Conservation (phyloP, 2,329 filamentous ascomycete genomes). For the Sclerotinia spermophila region DNA sequence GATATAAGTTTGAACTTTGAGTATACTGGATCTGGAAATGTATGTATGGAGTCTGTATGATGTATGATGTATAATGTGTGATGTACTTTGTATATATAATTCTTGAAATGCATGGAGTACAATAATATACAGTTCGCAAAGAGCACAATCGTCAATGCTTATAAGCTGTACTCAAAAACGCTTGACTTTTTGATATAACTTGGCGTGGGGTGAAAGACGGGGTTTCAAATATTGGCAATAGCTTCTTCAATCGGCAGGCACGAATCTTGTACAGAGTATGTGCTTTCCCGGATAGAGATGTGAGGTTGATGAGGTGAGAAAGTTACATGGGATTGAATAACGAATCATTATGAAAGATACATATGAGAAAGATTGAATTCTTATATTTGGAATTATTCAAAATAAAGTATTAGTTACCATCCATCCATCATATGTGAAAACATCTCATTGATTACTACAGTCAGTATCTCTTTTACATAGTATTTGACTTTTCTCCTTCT, state of each 20-base stretch:
- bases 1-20: background rate
- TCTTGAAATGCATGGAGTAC: background rate
- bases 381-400: background rate
- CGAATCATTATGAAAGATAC: no score
- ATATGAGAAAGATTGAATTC: background rate
- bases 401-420: background rate
- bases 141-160: background rate
- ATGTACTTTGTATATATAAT: background rate
- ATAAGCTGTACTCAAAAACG: no score
- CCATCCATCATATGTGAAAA: background rate
- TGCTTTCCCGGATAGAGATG: background rate
- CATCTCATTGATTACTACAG: background rate
- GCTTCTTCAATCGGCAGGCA: background rate
- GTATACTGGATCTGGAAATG: background rate
- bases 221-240: background rate
- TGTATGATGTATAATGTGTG: no score
- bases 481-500: background rate
- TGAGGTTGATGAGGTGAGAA: background rate
- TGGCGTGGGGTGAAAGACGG: background rate
- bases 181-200: background rate
- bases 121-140: background rate
- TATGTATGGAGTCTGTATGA: background rate
- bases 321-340: background rate
- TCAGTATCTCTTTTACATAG: no score
- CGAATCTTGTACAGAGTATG: background rate